These are phyloP conservation scores for Fonsecaea erecta DNA, from an alignment of 2,329 filamentous ascomycete species.

Conservation along the genomic window DNA sequence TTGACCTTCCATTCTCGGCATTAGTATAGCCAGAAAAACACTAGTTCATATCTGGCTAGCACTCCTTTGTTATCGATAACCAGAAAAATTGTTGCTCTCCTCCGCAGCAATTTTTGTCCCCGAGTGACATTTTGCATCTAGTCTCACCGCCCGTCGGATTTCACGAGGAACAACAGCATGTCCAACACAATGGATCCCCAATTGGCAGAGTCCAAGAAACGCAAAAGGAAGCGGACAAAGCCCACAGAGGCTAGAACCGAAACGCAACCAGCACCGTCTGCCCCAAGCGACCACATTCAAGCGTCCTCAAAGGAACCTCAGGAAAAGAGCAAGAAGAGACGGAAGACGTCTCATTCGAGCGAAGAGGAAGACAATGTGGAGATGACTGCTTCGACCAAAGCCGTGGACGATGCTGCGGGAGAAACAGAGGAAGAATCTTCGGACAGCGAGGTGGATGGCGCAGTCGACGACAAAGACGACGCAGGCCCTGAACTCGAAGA, in stretches of 20 bases:
- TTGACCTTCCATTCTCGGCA: background rate
- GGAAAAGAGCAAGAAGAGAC: constrained; percentile 45
- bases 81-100: constrained; percentile 7
- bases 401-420: constrained; percentile 42
- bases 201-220: constrained; percentile 45
- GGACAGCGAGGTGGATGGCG: constrained; percentile 42
- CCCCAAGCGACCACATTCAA: constrained; percentile 28
- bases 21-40: background rate
- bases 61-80: constrained; percentile 11
- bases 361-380: constrained; percentile 47
- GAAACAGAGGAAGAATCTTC: constrained; percentile 48
- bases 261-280: constrained; percentile 21
- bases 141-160: background rate
- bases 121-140: background rate
- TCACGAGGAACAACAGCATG: background rate
- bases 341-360: constrained; percentile 43
- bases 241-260: constrained; percentile 37
- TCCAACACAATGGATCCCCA: constrained; percentile 24
- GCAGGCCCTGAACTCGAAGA: constrained; percentile 40
- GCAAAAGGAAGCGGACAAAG: constrained; percentile 51
- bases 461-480: constrained; percentile 39
- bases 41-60: background rate
- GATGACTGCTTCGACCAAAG: constrained; percentile 44
- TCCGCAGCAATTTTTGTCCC: background rate
- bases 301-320: constrained; percentile 34